These are phyloP conservation scores for Penicillium olsonii DNA, from an alignment of 2,329 filamentous ascomycete species.

Conservation along the genomic window DNA sequence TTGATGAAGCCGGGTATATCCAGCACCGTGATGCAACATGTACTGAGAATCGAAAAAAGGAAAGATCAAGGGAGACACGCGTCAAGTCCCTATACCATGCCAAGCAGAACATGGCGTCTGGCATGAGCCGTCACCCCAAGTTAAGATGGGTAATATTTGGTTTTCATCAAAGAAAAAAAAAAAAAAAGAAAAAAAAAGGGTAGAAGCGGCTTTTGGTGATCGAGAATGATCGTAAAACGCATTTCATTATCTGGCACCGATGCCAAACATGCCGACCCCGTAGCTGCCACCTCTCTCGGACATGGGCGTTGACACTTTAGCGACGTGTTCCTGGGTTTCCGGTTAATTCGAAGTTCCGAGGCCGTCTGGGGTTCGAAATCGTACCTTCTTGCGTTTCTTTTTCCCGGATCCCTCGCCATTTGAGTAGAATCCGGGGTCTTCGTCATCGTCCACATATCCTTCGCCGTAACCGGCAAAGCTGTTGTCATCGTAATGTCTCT, in stretches of 20 bases:
- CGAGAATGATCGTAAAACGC: slow-evolving; percentile 10
- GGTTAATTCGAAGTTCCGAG: slow-evolving; percentile 8
- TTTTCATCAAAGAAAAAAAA: slow-evolving; percentile 6
- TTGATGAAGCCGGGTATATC: slow-evolving; percentile 51
- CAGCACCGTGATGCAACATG: slow-evolving; percentile 51
- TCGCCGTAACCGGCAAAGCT: slow-evolving; percentile 55
- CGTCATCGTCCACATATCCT: slow-evolving; percentile 53
- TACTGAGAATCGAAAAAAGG: slow-evolving; percentile 32
- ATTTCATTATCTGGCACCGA: slow-evolving; percentile 42
- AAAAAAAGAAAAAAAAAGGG: slow-evolving; percentile 17
- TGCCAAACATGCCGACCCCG: slow-evolving; percentile 48
- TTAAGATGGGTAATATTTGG: slow-evolving; percentile 11
- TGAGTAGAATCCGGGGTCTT: slow-evolving; percentile 46
- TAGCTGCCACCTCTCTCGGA: slow-evolving; percentile 45
- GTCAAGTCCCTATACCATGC: slow-evolving; percentile 9
- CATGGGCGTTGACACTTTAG: slow-evolving; percentile 41
- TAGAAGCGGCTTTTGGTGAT: slow-evolving; percentile 25
- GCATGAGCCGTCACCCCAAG: slow-evolving; percentile 13
- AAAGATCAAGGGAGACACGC: slow-evolving; percentile 12
- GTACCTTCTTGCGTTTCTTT: slow-evolving; percentile 53
- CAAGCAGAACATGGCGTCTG: neutral
- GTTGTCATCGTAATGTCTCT: slow-evolving; percentile 53
- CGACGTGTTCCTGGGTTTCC: slow-evolving; percentile 40
- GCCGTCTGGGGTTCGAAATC: slow-evolving; percentile 3
- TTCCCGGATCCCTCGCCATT: slow-evolving; percentile 46